Evolutionary conservation across 108 stramenopile genomes (phyloP).

Genomic region (Cyclotella sp.): DNA sequence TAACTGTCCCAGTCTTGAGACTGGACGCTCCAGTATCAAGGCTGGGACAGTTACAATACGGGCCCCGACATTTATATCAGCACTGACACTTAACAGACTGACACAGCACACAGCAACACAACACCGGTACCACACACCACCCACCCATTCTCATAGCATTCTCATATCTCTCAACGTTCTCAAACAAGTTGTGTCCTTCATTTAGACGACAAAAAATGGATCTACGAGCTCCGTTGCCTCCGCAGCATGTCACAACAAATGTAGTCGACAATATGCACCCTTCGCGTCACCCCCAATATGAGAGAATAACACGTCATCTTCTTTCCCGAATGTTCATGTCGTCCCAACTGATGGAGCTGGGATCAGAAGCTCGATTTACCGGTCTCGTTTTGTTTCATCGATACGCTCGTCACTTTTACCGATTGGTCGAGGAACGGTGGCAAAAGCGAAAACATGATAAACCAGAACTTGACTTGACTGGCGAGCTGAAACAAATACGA

Average conservation of each 20-base stretch:
- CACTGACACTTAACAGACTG: too few relatives aligned
- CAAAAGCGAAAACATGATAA: conserved; percentile 11
- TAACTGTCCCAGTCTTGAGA: too few relatives aligned
- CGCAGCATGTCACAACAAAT: background rate
- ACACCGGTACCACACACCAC: too few relatives aligned
- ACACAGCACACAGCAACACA: too few relatives aligned
- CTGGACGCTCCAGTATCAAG: too few relatives aligned
- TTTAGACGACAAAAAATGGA: conserved; percentile 34
- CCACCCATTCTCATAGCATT: too few relatives aligned
- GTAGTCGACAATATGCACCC: background rate
- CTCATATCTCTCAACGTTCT: too few relatives aligned
- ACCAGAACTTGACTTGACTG: conserved; percentile 19
- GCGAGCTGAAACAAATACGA: conserved; percentile 43
- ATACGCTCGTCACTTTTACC: conserved; percentile 45
- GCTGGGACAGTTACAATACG: too few relatives aligned
- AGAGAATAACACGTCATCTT: conserved; percentile 20
- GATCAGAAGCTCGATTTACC: conserved; percentile 69
- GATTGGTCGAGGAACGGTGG: background rate
- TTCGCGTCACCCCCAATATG: background rate
- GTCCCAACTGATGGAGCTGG: conserved; percentile 59
- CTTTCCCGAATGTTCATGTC: conserved; percentile 65
- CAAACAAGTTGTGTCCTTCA: too few relatives aligned
- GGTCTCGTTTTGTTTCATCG: conserved; percentile 71
- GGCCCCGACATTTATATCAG: too few relatives aligned
- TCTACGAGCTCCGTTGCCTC: conserved; percentile 30